Evolutionary conservation across 2,329 filamentous ascomycete species (phyloP), one percentile per base, ranked within the genome.

Genomic region (Sclerotinia spermophila): DNA sequence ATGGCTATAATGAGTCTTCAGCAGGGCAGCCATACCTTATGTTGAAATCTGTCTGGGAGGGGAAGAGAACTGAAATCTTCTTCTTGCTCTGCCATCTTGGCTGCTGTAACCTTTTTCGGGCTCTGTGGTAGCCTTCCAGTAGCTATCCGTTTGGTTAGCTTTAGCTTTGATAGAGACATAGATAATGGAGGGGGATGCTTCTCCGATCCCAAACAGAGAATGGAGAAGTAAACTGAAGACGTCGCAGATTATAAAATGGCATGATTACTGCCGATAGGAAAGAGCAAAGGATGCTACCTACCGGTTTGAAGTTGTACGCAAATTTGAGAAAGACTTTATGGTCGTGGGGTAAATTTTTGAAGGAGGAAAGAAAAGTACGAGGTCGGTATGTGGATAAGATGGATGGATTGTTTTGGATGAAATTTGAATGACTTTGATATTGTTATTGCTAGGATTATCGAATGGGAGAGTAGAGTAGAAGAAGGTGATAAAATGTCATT

Each of bases 41-140:
- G 93, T 69, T 87, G 84, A 82, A 94, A 96, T 79, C 93, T 89
- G 74, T 97, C 93, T 59, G 89, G 84, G 70, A 97, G 82, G 58
- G 93, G 91, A 73, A 97, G 83, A 74, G 90, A 88, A 82, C 89
- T 91, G 80, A 91, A 95, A 80, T 97, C 93, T 79, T 94, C 92
- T 81, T 95, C 92, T 80, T 86, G 83, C 75, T 96, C 93, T 71
- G 91, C 92, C 93, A 96, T 96, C 51, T 62, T 75, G 67, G 71
- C 53, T 55, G 42, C 64, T 51, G 55, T 48, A 53, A 62, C 51
- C 30, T 72, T 71, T 58, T 69, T 53, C 58, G 58, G 68, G 40
- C 75, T 74, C 78, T 73, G 67, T 44, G 70, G 56, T 38, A 38
- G 64, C 68, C 42, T 73, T 67, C 72, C 68, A 64, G 71, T 48